phyloP scores from a whole-genome alignment of 306 rosid genomes.

The Glycine tomentella region DNA sequence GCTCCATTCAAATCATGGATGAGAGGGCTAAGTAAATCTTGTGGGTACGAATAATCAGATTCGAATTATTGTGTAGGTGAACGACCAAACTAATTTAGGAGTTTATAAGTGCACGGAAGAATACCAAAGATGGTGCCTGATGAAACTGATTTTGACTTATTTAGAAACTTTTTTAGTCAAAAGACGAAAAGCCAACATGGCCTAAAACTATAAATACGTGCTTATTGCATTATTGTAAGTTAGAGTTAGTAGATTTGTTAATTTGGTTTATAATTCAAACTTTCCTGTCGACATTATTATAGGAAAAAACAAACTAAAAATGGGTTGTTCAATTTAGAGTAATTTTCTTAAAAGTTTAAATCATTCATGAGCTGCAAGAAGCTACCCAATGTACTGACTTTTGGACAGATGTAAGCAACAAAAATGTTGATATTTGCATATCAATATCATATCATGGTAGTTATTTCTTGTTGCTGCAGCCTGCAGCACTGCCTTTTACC shows the following conservation, averaged over 20 bases:
- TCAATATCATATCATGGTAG: background rate
- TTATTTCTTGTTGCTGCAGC: background rate
- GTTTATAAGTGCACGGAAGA: constrained; percentile 33
- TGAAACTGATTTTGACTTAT: constrained; percentile 31
- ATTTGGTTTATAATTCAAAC: constrained; percentile 15
- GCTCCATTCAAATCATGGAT: constrained; percentile 47
- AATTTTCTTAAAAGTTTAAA: background rate
- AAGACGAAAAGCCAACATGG: constrained; percentile 14
- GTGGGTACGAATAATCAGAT: constrained; percentile 23
- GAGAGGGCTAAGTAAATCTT: constrained; percentile 28
- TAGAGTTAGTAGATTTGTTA: constrained; percentile 32
- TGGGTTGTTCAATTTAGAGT: background rate
- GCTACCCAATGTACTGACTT: background rate
- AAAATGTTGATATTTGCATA: background rate
- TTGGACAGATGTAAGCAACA: background rate
- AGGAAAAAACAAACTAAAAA: background rate
- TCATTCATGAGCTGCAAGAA: background rate
- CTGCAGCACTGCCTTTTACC: background rate
- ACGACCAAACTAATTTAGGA: constrained; percentile 50
- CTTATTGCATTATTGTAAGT: background rate
- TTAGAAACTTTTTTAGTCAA: constrained; percentile 28
- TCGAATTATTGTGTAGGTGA: constrained; percentile 56
- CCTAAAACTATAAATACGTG: background rate
- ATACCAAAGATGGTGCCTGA: constrained; percentile 45
- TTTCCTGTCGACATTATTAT: background rate